These are phyloP conservation scores for Trichoderma arundinaceum DNA, from an alignment of 2,329 filamentous ascomycete species.

Conservation along the genomic window DNA sequence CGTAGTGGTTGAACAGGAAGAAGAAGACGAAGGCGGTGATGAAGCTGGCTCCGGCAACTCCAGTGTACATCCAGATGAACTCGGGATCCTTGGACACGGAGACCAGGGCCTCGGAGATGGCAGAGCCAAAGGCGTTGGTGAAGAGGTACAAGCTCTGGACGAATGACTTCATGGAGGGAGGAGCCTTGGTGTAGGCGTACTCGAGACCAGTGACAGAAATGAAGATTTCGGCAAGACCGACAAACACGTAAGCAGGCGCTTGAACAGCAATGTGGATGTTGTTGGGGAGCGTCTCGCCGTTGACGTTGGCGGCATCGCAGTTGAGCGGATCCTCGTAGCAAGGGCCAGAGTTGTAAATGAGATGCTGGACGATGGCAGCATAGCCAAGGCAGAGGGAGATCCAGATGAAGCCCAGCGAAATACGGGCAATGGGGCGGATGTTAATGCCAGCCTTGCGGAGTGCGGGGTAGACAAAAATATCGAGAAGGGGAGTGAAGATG, in stretches of 20 bases:
- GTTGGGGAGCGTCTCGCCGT: constrained; percentile 45
- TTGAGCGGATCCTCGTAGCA: constrained; percentile 54
- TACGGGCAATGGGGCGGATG: constrained; percentile 69
- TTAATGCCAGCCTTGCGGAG: constrained; percentile 63
- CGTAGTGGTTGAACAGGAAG: constrained; percentile 47
- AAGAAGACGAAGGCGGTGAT: constrained; percentile 60
- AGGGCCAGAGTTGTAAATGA: constrained; percentile 61
- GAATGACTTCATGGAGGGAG: constrained; percentile 70
- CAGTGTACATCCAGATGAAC: constrained; percentile 70
- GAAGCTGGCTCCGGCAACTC: constrained; percentile 57
- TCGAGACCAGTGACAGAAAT: constrained; percentile 72
- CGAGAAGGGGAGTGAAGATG: constrained; percentile 69
- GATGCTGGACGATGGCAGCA: constrained; percentile 63
- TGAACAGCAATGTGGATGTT: constrained; percentile 61
- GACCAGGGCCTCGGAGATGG: constrained; percentile 65
- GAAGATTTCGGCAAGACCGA: constrained; percentile 65
- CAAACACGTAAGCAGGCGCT: constrained; percentile 61
- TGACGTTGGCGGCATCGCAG: constrained; percentile 45
- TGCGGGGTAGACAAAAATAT: constrained; percentile 65
- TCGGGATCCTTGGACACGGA: constrained; percentile 66
- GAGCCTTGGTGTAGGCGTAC: constrained; percentile 76
- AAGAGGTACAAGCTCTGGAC: constrained; percentile 64
- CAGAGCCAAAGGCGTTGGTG: constrained; percentile 63
- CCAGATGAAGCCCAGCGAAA: constrained; percentile 67
- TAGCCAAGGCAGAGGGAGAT: constrained; percentile 61